Evolutionary conservation across 2,329 filamentous ascomycete genomes (phyloP), one percentile per base, ranked within the genome.

Genomic region (Acrocalymma vagum): DNA sequence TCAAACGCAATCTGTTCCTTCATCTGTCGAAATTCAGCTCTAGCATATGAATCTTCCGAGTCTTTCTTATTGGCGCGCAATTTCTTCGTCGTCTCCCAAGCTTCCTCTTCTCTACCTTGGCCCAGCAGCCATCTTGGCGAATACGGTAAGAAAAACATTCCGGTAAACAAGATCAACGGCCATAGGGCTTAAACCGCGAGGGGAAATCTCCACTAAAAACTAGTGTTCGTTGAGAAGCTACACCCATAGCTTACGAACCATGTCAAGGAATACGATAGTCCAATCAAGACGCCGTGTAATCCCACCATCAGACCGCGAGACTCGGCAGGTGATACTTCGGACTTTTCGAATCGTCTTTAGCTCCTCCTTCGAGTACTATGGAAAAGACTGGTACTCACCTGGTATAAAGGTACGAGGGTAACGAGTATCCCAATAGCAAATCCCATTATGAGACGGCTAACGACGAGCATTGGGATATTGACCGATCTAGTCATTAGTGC

Each of bases 271-370:
- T 46, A 31, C 22, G 31, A 28, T 10, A 31, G 29, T 45, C 28
- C 29, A 26, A 56, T 45, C 13, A 44, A 26, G 4, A 57, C 44
- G 48, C n/a, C n/a, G 26, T 55, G 52, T 4, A 53, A 36, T 5
- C 51, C 51, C 3, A 55, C 51, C 28, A 57, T 49, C 24, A 50
- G 40, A 9, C 55, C 55, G 22, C 55, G 33, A 5, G 37, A 32
- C 23, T 49, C 42, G 1, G 50, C 50, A n/a, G n/a, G n/a, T n/a
- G n/a, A n/a, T n/a, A n/a, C n/a, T n/a, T n/a, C n/a, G n/a, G n/a
- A n/a, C n/a, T n/a, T n/a, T n/a, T n/a, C n/a, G n/a, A n/a, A n/a
- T n/a, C n/a, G n/a, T n/a, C n/a, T n/a, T n/a, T n/a, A n/a, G n/a
- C n/a, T n/a, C n/a, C n/a, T n/a, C n/a, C n/a, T n/a, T n/a, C n/a